Evolutionary conservation across 495 filamentous ascomycete species (phyloP), one percentile per base, ranked within the genome.

Genomic region (Aspergillus campestris): DNA sequence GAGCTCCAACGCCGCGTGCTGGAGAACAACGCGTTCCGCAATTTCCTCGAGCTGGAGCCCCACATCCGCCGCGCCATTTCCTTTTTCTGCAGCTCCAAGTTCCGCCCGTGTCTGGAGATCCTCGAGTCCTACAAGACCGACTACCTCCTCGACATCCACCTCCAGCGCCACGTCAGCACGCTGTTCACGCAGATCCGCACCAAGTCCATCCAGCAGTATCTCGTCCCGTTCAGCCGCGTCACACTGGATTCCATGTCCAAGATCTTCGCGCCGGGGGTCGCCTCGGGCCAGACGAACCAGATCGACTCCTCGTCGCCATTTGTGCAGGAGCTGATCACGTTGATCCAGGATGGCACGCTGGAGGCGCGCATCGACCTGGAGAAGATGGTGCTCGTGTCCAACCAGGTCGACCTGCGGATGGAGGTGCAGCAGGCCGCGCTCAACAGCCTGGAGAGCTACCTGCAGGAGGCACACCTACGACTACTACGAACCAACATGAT

Each of bases 151-250:
- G 94, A 98, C 56, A 69, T 96, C 31, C 82, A 96, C 60, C 77
- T 98, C 5, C 83, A 89, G 37, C 79, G 73, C 40, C 86, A 92
- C 41, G 69, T 94, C 13, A 52, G 69, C n/a, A 67, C 68, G 5
- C 67, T 98, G 24, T 89, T 86, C 65, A 66, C 72, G 14, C 64
- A 70, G 37, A 84, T 98, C 55, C 78, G 94, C 49, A 84, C 77
- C 54, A 96, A 96, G 62, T 84, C 89, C 44, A 96, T 98, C 49
- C 76, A 91, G 40, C 88, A 95, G 59, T 97, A 94, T 61, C 79
- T 89, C 39, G 71, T 87, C 18, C 87, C 87, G 1, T 92, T 88
- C 60, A 88, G 79, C 18, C 79, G 78, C 33, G 83, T 89, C 36
- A 84, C 77, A 3, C 63, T 92, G 6, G 73, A 79, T 8, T 83